Evolutionary conservation across 306 rosid species (phyloP).

Genomic region (Dalbergia cultrata): DNA sequence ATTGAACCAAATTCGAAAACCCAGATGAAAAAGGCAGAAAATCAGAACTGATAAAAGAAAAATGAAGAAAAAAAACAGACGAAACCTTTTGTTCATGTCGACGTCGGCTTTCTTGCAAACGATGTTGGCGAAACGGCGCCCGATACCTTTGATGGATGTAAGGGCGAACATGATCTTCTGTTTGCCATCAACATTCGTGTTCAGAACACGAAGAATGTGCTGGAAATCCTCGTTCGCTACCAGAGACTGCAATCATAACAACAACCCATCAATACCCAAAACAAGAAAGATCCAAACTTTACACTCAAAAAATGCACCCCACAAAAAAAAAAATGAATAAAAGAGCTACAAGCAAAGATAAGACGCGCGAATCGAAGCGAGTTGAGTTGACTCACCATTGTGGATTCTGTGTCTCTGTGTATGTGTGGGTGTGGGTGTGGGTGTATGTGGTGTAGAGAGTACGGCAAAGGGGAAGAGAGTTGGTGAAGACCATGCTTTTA

Average conservation of each 20-base stretch:
- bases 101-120: constrained; percentile 75
- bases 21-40: neutral
- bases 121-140: constrained; percentile 69
- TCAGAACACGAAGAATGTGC: constrained; percentile 76
- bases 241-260: constrained; percentile 56
- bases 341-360: neutral
- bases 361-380: neutral
- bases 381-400: constrained; percentile 53
- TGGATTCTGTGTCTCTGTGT: constrained; percentile 15
- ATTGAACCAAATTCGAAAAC: neutral
- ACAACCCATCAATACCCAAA: neutral
- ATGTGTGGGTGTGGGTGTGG: too few relatives aligned
- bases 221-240: constrained; percentile 75
- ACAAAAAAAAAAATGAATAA: neutral
- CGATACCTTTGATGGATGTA: constrained; percentile 78
- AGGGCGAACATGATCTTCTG: constrained; percentile 74
- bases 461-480: neutral
- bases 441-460: neutral
- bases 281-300: neutral
- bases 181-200: constrained; percentile 75
- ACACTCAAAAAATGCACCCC: neutral
- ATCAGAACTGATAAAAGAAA: neutral
- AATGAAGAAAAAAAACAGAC: neutral
- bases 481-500: constrained; percentile 17
- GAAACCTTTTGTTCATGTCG: constrained; percentile 70